Conservation (phyloP, 129 eudicot genomes). For the Kitagawia praeruptora region DNA sequence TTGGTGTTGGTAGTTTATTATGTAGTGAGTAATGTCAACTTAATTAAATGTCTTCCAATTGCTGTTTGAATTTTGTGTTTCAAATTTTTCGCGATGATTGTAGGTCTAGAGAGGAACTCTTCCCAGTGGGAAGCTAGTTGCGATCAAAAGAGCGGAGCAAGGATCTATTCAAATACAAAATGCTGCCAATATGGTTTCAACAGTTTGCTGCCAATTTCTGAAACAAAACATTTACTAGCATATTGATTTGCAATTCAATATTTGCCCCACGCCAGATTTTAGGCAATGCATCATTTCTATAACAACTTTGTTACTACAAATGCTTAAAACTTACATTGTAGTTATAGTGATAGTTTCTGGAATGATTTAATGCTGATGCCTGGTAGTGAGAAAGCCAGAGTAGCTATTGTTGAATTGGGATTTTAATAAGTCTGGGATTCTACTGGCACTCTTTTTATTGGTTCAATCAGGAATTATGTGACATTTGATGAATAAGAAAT, state of each 20-base stretch:
- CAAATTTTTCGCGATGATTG: too few relatives aligned
- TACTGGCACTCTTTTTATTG: not conserved
- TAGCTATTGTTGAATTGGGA: not conserved
- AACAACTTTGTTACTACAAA: constrained; percentile 3
- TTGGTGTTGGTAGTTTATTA: too few relatives aligned
- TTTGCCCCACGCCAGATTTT: not conserved
- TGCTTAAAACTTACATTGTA: not conserved
- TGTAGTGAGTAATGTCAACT: too few relatives aligned
- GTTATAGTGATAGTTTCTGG: not conserved
- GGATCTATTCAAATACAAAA: too few relatives aligned
- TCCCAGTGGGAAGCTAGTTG: too few relatives aligned
- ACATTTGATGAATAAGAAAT: not conserved
- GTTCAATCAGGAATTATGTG: not conserved
- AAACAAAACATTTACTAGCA: not conserved
- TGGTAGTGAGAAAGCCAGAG: not conserved
- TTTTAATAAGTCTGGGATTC: not conserved
- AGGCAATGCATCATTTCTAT: not conserved
- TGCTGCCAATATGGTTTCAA: not conserved
- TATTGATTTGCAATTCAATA: not conserved
- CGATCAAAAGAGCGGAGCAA: too few relatives aligned
- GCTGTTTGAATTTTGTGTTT: too few relatives aligned
- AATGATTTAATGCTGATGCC: not conserved
- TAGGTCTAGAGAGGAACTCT: too few relatives aligned
- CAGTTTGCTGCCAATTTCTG: constrained; percentile 1
- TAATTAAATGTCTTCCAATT: too few relatives aligned